A percentile compares a stretch with the other conserved stretches of the same genome.
These are phyloP conservation scores for Hyaloperonospora arabidopsidis DNA, from an alignment of 352 stramenopile genomes.

Conservation along the genomic window DNA sequence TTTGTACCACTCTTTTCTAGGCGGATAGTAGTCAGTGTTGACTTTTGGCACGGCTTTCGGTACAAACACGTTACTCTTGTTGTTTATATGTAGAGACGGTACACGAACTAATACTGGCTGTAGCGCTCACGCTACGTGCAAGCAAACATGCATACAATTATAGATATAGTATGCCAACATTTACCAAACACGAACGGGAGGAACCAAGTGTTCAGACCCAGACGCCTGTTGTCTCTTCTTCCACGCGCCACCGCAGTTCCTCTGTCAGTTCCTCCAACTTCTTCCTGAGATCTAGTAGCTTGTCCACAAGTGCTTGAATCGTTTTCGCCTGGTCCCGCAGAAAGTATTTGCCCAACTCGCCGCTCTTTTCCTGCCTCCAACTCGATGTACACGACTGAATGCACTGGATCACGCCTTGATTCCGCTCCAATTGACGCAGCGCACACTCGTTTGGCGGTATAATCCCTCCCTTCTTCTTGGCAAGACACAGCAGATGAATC, in stretches of 20 bases:
- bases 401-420: slow-evolving; percentile 10
- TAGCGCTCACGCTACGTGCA: no score
- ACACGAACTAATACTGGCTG: no score
- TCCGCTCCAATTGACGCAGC: slow-evolving; percentile 5
- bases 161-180: no score
- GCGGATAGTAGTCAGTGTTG: no score
- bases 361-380: slow-evolving; percentile 12
- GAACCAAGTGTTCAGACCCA: no score
- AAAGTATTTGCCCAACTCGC: slow-evolving; percentile 19
- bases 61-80: no score
- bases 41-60: no score
- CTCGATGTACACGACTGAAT: slow-evolving; percentile 9
- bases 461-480: slow-evolving; percentile 1
- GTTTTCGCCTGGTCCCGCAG: slow-evolving; percentile 10
- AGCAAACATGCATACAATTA: no score
- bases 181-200: no score
- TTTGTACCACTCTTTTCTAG: no score
- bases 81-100: no score
- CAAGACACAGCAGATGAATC: slow-evolving; percentile 10
- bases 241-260: slow-evolving; percentile 15
- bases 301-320: slow-evolving; percentile 10
- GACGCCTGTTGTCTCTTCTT: slow-evolving; percentile 2
- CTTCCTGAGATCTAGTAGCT: slow-evolving; percentile 2
- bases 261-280: slow-evolving; percentile 5
- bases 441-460: background rate